These are phyloP conservation scores for Phaeosphaeriaceae sp. DNA, from an alignment of 2,329 filamentous ascomycete species.

Conservation along the genomic window DNA sequence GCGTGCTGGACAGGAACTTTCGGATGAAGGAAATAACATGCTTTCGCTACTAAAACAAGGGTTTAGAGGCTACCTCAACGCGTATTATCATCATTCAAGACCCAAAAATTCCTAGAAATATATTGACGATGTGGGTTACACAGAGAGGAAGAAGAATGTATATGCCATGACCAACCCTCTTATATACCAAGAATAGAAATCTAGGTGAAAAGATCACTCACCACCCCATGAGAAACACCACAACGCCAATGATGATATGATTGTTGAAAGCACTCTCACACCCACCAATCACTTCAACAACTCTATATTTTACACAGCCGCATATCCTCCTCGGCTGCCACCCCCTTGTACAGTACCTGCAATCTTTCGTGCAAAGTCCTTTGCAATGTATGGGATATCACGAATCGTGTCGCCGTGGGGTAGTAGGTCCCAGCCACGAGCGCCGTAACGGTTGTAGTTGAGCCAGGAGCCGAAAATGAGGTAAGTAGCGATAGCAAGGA, in stretches of 20 bases:
- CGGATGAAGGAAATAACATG: no score
- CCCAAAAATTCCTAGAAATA: no score
- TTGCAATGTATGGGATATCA: slow-evolving; percentile 88
- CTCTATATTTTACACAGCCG: slow-evolving; percentile 73
- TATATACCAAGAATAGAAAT: neutral
- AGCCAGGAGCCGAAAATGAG: slow-evolving; percentile 98
- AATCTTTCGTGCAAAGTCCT: slow-evolving; percentile 83
- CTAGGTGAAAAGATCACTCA: slow-evolving; percentile 1
- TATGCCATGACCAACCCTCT: neutral
- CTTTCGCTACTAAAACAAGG: no score
- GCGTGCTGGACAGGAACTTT: no score
- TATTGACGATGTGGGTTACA: neutral
- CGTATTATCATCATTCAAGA: no score
- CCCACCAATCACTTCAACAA: neutral
- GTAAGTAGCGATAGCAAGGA: slow-evolving; percentile 85
- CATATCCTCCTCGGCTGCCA: slow-evolving; percentile 88
- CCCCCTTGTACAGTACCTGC: slow-evolving; percentile 84
- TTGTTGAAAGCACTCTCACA: neutral
- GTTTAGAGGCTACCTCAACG: no score
- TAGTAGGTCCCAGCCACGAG: slow-evolving; percentile 91
- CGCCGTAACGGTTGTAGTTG: slow-evolving; percentile 97
- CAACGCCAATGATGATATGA: neutral
- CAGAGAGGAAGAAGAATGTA: neutral
- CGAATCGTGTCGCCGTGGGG: slow-evolving; percentile 92
- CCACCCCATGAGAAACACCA: neutral